Conservation (phyloP, 768 basidiomycete genomes). For the Leucosporidium scottii region DNA sequence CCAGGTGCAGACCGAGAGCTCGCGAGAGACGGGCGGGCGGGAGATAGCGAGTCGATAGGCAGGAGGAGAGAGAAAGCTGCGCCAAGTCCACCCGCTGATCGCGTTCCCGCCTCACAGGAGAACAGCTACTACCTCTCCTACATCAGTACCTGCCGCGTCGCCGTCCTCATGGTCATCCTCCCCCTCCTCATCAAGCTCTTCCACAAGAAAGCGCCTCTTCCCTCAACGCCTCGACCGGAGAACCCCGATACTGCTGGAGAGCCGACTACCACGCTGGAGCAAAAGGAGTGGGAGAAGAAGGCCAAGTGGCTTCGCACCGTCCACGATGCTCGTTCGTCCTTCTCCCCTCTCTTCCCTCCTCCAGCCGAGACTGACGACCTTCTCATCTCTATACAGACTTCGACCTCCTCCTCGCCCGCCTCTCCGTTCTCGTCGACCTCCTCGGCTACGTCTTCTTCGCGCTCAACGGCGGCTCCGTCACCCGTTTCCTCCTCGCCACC, state of each 20-base stretch:
- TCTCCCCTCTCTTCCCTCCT: no score
- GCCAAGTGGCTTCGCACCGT: constrained; percentile 26
- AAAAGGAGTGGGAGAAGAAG: constrained; percentile 26
- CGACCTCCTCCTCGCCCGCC: constrained; percentile 33
- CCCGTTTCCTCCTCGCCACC: constrained; percentile 29
- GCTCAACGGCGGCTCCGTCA: not conserved
- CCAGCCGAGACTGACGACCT: not conserved
- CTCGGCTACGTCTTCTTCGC: constrained; percentile 25
- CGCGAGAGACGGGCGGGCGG: no score
- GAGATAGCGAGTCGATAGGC: no score
- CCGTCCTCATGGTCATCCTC: constrained; percentile 34
- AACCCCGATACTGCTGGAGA: not conserved
- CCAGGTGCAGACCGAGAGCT: no score
- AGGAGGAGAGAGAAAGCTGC: no score
- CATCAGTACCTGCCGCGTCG: constrained; percentile 31
- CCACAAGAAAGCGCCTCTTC: constrained; percentile 5
- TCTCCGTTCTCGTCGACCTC: constrained; percentile 30
- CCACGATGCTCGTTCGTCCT: constrained; percentile 25
- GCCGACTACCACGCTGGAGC: not conserved
- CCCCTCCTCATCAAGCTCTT: constrained; percentile 32
- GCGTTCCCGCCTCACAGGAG: no score
- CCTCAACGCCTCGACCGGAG: not conserved
- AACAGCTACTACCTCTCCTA: constrained; percentile 33
- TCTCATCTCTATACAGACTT: constrained; percentile 34
- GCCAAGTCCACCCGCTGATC: no score